These are phyloP conservation scores for Spongiforma sp. DNA, from an alignment of 1,284 basidiomycete species.

Conservation along the genomic window DNA sequence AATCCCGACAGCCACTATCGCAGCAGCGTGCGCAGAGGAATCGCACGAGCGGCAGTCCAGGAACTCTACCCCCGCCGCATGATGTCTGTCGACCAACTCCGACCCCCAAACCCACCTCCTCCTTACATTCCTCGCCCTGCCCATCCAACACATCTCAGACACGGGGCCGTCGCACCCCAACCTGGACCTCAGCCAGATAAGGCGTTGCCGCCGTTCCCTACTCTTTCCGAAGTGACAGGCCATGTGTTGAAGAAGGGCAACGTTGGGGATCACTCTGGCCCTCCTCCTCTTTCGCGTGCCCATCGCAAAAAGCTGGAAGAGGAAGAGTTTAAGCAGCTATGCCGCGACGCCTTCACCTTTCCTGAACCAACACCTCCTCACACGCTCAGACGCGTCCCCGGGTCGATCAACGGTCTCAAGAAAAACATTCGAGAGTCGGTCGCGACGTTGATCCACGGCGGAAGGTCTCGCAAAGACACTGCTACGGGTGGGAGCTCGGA, in stretches of 20 bases:
- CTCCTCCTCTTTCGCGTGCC: background rate
- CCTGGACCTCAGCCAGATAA: background rate
- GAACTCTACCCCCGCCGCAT: slow-evolving; percentile 11
- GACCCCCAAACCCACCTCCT: background rate
- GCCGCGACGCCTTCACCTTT: slow-evolving; percentile 18
- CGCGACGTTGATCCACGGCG: slow-evolving; percentile 11
- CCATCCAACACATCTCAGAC: background rate
- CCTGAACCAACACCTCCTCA: slow-evolving; percentile 8
- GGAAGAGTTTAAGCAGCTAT: slow-evolving; percentile 12
- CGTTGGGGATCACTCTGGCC: slow-evolving; percentile 11
- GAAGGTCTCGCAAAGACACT: slow-evolving; percentile 6
- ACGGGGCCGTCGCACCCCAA: background rate
- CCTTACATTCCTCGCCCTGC: background rate
- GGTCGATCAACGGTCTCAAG: slow-evolving; percentile 10
- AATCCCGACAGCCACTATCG: slow-evolving; percentile 31
- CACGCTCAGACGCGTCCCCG: slow-evolving; percentile 15
- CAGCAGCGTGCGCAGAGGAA: slow-evolving; percentile 20
- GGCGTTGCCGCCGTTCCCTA: slow-evolving; percentile 10
- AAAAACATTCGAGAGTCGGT: slow-evolving; percentile 7
- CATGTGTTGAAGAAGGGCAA: slow-evolving; percentile 10
- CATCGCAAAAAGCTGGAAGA: background rate
- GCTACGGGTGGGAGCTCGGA: background rate
- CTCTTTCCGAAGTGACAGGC: slow-evolving; percentile 23
- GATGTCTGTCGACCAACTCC: slow-evolving; percentile 16
- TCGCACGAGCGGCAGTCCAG: slow-evolving; percentile 5